Conservation (phyloP, 2,329 filamentous ascomycete species). For the Colletotrichum tofieldiae region DNA sequence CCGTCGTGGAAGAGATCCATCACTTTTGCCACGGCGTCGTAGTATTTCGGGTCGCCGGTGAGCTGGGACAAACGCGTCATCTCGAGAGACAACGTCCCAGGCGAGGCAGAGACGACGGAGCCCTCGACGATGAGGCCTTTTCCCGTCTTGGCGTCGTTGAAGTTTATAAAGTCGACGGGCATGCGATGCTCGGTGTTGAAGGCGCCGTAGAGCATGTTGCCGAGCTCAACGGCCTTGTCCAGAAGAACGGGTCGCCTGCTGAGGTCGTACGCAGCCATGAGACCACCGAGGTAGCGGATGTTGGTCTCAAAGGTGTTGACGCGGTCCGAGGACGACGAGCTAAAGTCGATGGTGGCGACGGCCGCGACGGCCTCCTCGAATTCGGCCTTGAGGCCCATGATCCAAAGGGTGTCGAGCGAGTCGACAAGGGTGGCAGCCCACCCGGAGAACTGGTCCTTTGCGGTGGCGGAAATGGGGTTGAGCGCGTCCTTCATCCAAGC, state of each 20-base stretch:
- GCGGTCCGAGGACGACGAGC: slow-evolving; percentile 51
- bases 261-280: slow-evolving; percentile 78
- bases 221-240: slow-evolving; percentile 75
- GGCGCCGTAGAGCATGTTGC: slow-evolving; percentile 74
- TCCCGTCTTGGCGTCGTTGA: slow-evolving; percentile 55
- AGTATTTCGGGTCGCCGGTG: slow-evolving; percentile 81
- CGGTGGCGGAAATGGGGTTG: slow-evolving; percentile 56
- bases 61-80: slow-evolving; percentile 82
- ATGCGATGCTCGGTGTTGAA: slow-evolving; percentile 79
- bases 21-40: slow-evolving; percentile 78
- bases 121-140: slow-evolving; percentile 52
- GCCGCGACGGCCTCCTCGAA: slow-evolving; percentile 64
- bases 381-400: slow-evolving; percentile 67
- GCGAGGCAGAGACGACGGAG: slow-evolving; percentile 60
- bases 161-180: slow-evolving; percentile 68
- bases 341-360: slow-evolving; percentile 65
- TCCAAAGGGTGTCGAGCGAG: slow-evolving; percentile 67
- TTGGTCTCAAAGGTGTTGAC: slow-evolving; percentile 79
- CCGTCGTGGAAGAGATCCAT: slow-evolving; percentile 76
- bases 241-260: slow-evolving; percentile 70
- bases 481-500: slow-evolving; percentile 65
- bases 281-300: slow-evolving; percentile 79
- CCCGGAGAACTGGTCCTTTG: slow-evolving; percentile 61
- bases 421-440: slow-evolving; percentile 65
- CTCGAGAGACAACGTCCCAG: slow-evolving; percentile 80